phyloP scores from a whole-genome alignment of 148 eudicot species.

The Amaranthus hypochondriacus region DNA sequence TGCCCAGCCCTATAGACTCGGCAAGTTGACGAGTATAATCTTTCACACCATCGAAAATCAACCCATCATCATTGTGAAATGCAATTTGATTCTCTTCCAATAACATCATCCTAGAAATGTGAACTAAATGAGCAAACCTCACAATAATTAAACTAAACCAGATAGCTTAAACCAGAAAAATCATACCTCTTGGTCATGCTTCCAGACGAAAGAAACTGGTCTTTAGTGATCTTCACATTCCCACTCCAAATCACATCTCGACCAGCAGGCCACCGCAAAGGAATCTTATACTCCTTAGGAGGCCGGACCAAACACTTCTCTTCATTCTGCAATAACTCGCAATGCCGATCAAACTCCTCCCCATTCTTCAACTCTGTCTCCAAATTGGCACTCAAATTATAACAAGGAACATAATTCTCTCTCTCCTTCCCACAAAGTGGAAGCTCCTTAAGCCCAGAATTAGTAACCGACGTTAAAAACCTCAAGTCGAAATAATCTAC shows the following conservation, averaged over 20 bases:
- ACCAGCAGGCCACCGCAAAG: constrained; percentile 84
- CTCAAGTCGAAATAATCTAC: constrained; percentile 72
- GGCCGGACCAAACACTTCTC: constrained; percentile 72
- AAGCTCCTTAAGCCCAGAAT: constrained; percentile 42
- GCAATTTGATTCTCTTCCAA: constrained; percentile 96
- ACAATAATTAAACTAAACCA: not conserved
- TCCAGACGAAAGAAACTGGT: constrained; percentile 92
- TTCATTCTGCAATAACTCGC: constrained; percentile 51
- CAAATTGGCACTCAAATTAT: constrained; percentile 62
- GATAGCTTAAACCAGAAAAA: constrained; percentile 8
- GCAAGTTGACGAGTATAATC: constrained; percentile 93
- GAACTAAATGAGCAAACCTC: not conserved
- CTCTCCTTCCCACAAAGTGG: constrained; percentile 78
- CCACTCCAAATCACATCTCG: constrained; percentile 96
- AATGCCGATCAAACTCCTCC: constrained; percentile 87
- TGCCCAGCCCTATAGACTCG: constrained; percentile 80
- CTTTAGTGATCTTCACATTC: constrained; percentile 88
- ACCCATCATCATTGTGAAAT: constrained; percentile 86
- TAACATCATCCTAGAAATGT: constrained; percentile 67
- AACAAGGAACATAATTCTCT: constrained; percentile 83
- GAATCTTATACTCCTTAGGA: constrained; percentile 87
- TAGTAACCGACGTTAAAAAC: constrained; percentile 41
- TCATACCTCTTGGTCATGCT: constrained; percentile 92
- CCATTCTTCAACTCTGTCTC: constrained; percentile 60
- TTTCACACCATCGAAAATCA: constrained; percentile 80